Base-by-base conservation (phyloP, 2,329 filamentous ascomycete genomes). In the Trichophyton equinum region DNA sequence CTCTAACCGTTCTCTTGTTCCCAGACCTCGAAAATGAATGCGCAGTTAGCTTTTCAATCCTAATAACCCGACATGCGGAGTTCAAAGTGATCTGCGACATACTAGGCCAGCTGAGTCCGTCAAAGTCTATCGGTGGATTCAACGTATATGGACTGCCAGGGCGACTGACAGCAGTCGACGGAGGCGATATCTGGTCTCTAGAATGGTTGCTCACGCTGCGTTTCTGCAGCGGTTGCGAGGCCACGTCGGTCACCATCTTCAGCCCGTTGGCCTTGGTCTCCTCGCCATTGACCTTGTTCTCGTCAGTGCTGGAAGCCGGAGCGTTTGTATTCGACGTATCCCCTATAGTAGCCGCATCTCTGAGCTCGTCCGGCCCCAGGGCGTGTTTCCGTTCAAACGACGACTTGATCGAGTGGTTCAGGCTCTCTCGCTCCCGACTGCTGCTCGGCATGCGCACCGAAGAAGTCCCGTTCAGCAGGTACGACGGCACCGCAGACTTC, bases 361-460 rank as follows among this genome's bases (percentile, higher is more conserved):
- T 76, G 9, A 55, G 51, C 51, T 55, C 51, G 0, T 55, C 51
- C 13, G 55, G 55, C 2, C 22, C 55, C 40, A 57, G 36, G 18
- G 27, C 55, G 22, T 44, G 55, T 33, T 57, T 57, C 27, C 75
- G 75, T 36, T 75, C 75, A 70, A 82, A 83, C 13, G 82, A 84
- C 5, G 78, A 78, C 65, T 80, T 74, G 62, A 86, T 85, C 25
- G 83, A 81, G 18, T 81, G 77, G 66, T 79, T 81, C 60, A 85
- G 76, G 61, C 73, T 80, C 59, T 85, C 81, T 36, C 82, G 75
- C 67, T 85, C 82, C 65, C 78, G 75, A 49, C 75, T 75, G 68
- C 79, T 74, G 15, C 76, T 75, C 9, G 76, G 73, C 18, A 76
- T 72, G 55, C 81, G 75, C 38, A 82, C 76, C 55, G 81, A 78